Evolutionary conservation across 2,329 filamentous ascomycete genomes (phyloP), one percentile per base, ranked within the genome.

Genomic region (Xylariaceae sp.): DNA sequence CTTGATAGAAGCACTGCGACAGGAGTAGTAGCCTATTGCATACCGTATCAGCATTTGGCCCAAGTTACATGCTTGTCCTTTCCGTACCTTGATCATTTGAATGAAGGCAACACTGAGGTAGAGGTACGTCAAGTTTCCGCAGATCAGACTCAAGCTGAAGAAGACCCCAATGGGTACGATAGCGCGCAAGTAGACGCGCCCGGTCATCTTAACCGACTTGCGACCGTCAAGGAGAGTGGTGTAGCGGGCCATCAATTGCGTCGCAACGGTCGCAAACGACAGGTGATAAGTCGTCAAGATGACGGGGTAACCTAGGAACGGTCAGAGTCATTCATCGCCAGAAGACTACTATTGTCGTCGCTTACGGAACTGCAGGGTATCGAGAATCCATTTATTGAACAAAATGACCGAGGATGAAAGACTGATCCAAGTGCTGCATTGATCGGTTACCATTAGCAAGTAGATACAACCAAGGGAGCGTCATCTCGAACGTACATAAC

Each of bases 351-450:
- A 10, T 41, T 44, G 44, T 33, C 55, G 84, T 88, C 67, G 49
- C 86, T 80, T 81, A 91, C 88, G 83, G 80, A 97, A 97, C 60
- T 90, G 82, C 59, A 88, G 82, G 32, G 88, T 92, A 68, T 93
- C 87, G 59, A 97, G 83, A 68, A 99, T 91, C 85, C 91, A 96
- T 84, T 99, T 99, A 86, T 99, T 97, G 87, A 97, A 97, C 58
- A 99, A 81, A 72, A 99, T 99, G 70, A 97, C 92, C 67, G 88
- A 91, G 36, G 92, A 96, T 69, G 91, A 96, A 73, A 97, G 81
- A 55, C 86, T 79, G 70, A 99, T 97, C 94, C 94, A 99, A 64
- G 86, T 81, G 67, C 92, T 96, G 73, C 35, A 62, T 48, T 53
- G 29, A 30, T 18, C 2, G 41, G 26, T 33, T 4, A 39, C 32